Conservation (phyloP, 1,139 yeast genomes). For the Hansenula sp. region DNA sequence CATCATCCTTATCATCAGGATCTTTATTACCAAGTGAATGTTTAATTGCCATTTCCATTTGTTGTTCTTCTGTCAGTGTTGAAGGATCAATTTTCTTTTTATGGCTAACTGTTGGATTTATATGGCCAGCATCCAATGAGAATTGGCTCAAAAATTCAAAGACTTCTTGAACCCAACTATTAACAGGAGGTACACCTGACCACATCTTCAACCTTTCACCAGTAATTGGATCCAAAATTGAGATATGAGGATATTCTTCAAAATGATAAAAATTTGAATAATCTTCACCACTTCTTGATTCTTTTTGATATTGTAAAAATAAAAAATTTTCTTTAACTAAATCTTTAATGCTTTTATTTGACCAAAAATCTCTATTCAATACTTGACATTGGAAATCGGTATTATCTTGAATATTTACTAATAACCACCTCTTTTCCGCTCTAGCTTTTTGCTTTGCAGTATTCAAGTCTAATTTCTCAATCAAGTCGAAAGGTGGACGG, state of each 20-base stretch:
- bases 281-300: constrained; percentile 67
- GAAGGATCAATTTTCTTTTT: constrained; percentile 54
- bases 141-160: constrained; percentile 57
- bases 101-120: constrained; percentile 66
- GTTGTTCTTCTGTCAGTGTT: constrained; percentile 77
- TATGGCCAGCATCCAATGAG: constrained; percentile 60
- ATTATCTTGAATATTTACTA: constrained; percentile 83
- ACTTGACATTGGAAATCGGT: constrained; percentile 86
- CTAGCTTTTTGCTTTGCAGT: constrained; percentile 69
- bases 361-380: constrained; percentile 92
- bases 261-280: constrained; percentile 72
- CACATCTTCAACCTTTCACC: constrained; percentile 83
- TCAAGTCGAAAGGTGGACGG: constrained; percentile 91
- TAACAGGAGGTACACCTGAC: constrained; percentile 62
- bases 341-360: constrained; percentile 61
- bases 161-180: constrained; percentile 58
- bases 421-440: constrained; percentile 68
- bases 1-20: constrained; percentile 16
- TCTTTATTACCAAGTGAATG: constrained; percentile 48
- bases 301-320: constrained; percentile 77
- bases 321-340: constrained; percentile 66
- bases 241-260: constrained; percentile 76
- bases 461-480: constrained; percentile 62
- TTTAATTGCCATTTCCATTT: constrained; percentile 71
- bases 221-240: constrained; percentile 91